phyloP scores from a whole-genome alignment of 2,329 filamentous ascomycete genomes.

The Alternaria dauci region DNA sequence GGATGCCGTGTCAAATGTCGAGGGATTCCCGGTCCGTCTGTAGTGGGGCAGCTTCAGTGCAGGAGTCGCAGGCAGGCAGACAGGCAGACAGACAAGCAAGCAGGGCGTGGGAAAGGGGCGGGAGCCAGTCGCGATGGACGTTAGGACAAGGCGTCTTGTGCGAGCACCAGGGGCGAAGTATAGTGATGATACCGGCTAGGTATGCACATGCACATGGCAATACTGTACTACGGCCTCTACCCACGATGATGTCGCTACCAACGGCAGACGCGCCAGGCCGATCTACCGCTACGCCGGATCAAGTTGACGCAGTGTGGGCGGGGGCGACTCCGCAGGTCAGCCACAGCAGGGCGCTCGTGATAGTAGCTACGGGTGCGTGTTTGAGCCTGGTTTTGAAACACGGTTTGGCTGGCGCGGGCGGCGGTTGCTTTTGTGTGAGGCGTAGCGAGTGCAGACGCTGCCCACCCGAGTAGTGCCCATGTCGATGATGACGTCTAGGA shows the following conservation, averaged over 20 bases:
- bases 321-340: constrained; percentile 3
- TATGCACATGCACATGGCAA: not conserved
- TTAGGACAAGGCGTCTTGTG: not conserved
- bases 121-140: not conserved
- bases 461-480: not conserved
- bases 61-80: not conserved
- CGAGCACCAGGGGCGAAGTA: not conserved
- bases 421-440: not conserved
- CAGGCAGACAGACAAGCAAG: no score
- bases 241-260: constrained; percentile 21
- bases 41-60: constrained; percentile 16
- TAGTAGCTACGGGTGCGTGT: not conserved
- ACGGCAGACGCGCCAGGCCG: constrained; percentile 14
- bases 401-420: not conserved
- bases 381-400: not conserved
- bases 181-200: not conserved
- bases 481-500: constrained; percentile 14
- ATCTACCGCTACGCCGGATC: constrained; percentile 17
- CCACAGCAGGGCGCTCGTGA: constrained; percentile 1
- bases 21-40: constrained; percentile 14
- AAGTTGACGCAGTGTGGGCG: constrained; percentile 5
- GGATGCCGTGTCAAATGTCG: constrained; percentile 8
- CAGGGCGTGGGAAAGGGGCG: not conserved
- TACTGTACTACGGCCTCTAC: not conserved
- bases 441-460: not conserved